Percentiles rank a stretch among this genome's conserved stretches.
These are phyloP conservation scores for Cenococcum geophilum DNA, from an alignment of 495 filamentous ascomycete species.

Conservation along the genomic window DNA sequence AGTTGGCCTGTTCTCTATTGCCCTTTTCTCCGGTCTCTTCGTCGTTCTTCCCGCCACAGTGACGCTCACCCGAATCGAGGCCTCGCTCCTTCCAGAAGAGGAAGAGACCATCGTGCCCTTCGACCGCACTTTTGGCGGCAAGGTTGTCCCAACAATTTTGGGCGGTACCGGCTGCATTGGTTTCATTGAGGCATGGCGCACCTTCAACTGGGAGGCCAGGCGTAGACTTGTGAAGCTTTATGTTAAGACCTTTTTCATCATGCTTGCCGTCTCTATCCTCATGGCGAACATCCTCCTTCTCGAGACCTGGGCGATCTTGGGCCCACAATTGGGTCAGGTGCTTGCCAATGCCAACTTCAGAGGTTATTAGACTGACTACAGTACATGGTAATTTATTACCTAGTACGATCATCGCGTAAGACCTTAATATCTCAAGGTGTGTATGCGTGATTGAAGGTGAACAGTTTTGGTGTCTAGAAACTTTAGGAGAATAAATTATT, in stretches of 20 bases:
- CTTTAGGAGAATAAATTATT: too few relatives aligned
- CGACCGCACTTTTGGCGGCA: slow-evolving; percentile 58
- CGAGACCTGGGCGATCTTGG: slow-evolving; percentile 23
- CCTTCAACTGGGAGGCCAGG: slow-evolving; percentile 60
- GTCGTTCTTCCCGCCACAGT: slow-evolving; percentile 57
- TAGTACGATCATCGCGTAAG: too few relatives aligned
- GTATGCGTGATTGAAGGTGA: too few relatives aligned
- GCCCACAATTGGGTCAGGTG: slow-evolving; percentile 14
- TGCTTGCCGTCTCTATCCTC: slow-evolving; percentile 43
- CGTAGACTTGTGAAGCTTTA: slow-evolving; percentile 62
- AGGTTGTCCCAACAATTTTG: slow-evolving; percentile 47
- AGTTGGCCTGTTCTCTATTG: slow-evolving; percentile 37
- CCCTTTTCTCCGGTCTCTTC: slow-evolving; percentile 41
- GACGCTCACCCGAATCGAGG: slow-evolving; percentile 61
- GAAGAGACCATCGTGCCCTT: slow-evolving; percentile 71
- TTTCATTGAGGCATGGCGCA: slow-evolving; percentile 65
- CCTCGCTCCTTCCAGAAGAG: slow-evolving; percentile 62
- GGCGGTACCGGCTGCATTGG: slow-evolving; percentile 63
- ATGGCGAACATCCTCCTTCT: slow-evolving; percentile 11
- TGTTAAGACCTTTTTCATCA: slow-evolving; percentile 55
- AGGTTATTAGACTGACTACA: too few relatives aligned
- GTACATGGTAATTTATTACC: too few relatives aligned
- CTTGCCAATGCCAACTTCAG: slow-evolving; percentile 6
- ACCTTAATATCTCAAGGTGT: too few relatives aligned
- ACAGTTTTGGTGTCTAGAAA: too few relatives aligned